Evolutionary conservation across 495 filamentous ascomycete species (phyloP).

Genomic region (Gamarada debralockiae): DNA sequence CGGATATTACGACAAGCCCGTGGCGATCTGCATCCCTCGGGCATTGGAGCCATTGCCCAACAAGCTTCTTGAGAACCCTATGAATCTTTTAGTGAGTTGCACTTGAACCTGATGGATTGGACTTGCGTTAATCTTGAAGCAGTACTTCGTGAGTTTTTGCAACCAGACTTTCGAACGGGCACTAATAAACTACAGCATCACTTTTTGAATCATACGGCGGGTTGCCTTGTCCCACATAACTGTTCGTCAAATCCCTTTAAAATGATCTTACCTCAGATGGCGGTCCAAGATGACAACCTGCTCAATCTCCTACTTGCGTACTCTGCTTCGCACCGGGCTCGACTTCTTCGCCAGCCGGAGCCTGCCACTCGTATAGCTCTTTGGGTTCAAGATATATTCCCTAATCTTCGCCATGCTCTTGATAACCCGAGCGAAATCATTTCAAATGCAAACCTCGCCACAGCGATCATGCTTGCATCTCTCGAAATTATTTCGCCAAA

Average conservation of each 20-base stretch:
- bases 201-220: constrained; percentile 75
- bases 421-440: constrained; percentile 55
- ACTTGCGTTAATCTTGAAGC: constrained; percentile 7
- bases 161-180: background rate
- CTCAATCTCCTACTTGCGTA: constrained; percentile 78
- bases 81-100: constrained; percentile 61
- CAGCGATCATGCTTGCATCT: constrained; percentile 83
- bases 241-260: constrained; percentile 71
- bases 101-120: background rate
- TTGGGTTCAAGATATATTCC: constrained; percentile 78
- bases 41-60: constrained; percentile 56
- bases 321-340: constrained; percentile 76
- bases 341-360: constrained; percentile 69
- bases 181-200: constrained; percentile 49
- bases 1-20: constrained; percentile 62
- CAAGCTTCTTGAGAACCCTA: constrained; percentile 60
- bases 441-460: constrained; percentile 72
- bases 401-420: constrained; percentile 64
- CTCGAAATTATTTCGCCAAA: constrained; percentile 83
- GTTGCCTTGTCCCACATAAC: constrained; percentile 70
- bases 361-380: constrained; percentile 73
- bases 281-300: constrained; percentile 71
- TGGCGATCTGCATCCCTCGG: constrained; percentile 58
- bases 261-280: constrained; percentile 60
- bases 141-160: constrained; percentile 36